Percentiles rank a stretch among this genome's conserved stretches.
phyloP scores from a whole-genome alignment of 2,329 filamentous ascomycete species.

The Fusarium cyanostomum region DNA sequence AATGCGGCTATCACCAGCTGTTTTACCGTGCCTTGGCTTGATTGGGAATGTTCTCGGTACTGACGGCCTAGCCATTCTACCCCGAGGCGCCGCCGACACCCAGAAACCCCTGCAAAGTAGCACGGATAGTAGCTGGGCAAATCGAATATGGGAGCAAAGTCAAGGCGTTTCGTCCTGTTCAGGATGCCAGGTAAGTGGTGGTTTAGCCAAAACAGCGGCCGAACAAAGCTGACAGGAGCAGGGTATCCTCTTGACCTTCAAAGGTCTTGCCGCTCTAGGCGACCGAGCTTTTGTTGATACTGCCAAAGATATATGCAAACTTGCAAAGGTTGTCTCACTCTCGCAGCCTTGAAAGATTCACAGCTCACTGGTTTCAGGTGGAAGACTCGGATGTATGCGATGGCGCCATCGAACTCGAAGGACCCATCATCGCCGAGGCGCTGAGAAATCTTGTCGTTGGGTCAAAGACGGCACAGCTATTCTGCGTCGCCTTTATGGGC shows the following conservation, averaged over 20 bases:
- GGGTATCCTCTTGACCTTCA: constrained; percentile 52
- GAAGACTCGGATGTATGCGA: constrained; percentile 66
- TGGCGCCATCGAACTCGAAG: constrained; percentile 61
- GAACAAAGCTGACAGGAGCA: constrained; percentile 18
- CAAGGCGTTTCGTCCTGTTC: constrained; percentile 33
- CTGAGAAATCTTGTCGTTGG: constrained; percentile 58
- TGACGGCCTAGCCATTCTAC: constrained; percentile 7
- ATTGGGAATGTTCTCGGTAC: constrained; percentile 12
- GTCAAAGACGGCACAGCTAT: constrained; percentile 59
- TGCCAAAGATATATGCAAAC: constrained; percentile 46
- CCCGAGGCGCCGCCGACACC: constrained; percentile 4
- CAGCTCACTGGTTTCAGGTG: constrained; percentile 44
- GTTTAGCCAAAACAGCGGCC: neutral
- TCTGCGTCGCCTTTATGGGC: constrained; percentile 64
- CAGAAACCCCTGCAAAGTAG: constrained; percentile 19
- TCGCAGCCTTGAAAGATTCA: no score
- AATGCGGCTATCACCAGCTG: constrained; percentile 15
- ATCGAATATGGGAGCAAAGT: constrained; percentile 27
- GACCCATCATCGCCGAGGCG: constrained; percentile 61
- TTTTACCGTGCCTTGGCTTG: constrained; percentile 20
- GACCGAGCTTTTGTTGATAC: constrained; percentile 52
- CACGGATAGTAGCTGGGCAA: constrained; percentile 29
- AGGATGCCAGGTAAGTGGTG: constrained; percentile 33
- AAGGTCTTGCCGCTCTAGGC: constrained; percentile 55
- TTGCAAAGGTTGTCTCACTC: constrained; percentile 42